Evolutionary conservation across 106 monocot genomes (phyloP).

Genomic region (Acanthochlamys bracteata): DNA sequence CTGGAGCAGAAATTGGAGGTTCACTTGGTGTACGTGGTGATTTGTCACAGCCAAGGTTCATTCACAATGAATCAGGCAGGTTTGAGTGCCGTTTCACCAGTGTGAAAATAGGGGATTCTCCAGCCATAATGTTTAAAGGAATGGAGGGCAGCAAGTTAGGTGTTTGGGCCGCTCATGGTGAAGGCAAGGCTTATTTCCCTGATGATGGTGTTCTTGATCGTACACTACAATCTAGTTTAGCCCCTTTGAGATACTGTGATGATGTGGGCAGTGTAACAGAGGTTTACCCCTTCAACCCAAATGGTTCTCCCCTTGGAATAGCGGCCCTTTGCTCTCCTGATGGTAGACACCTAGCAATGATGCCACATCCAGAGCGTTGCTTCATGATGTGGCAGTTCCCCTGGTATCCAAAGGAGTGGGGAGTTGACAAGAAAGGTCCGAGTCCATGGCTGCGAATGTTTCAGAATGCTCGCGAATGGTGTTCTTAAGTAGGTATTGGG

Average conservation of each 20-base stretch:
- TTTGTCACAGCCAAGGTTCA: conserved; percentile 73
- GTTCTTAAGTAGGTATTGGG: conserved; percentile 28
- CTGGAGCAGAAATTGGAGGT: conserved; percentile 35
- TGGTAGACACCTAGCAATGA: conserved; percentile 97
- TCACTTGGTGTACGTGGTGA: conserved; percentile 37
- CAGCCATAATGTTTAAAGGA: conserved; percentile 80
- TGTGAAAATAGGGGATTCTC: conserved; percentile 65
- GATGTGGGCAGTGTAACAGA: conserved; percentile 60
- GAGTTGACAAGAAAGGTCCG: conserved; percentile 56
- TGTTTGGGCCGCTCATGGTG: conserved; percentile 95
- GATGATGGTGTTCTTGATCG: conserved; percentile 29
- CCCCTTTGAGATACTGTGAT: conserved; percentile 85
- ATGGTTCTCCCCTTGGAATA: conserved; percentile 83
- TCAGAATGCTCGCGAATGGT: conserved; percentile 97
- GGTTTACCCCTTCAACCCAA: conserved; percentile 87
- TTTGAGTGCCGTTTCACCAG: conserved; percentile 86
- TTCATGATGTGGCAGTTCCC: conserved; percentile 99
- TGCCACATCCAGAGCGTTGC: conserved; percentile 95
- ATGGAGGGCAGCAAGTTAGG: conserved; percentile 89
- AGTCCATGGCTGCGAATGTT: conserved; percentile 94
- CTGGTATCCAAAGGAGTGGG: conserved; percentile 90
- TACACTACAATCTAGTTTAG: conserved; percentile 40
- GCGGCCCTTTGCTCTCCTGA: conserved; percentile 89
- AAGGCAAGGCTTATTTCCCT: conserved; percentile 86
- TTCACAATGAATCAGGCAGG: conserved; percentile 89